Evolutionary conservation across 371 early-diverging fungal species (phyloP).

Genomic region (Parasitella parasitica): DNA sequence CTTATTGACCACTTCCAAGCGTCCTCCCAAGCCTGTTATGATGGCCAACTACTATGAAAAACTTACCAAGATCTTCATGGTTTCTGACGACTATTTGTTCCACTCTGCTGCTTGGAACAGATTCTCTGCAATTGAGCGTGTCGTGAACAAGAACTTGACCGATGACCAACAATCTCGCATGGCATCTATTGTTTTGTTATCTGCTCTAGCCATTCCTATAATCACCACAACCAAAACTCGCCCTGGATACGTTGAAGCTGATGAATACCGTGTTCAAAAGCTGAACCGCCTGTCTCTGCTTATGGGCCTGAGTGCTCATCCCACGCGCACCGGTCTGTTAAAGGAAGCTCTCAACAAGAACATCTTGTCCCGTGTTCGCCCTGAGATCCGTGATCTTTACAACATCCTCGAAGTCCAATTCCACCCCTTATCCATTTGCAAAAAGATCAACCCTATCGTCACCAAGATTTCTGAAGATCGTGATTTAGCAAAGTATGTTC

Average conservation of each 20-base stretch:
- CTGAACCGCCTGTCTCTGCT: slow-evolving; percentile 83
- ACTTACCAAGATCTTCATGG: slow-evolving; percentile 92
- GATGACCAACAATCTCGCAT: slow-evolving; percentile 77
- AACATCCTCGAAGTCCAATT: slow-evolving; percentile 95
- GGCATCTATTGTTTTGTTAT: slow-evolving; percentile 90
- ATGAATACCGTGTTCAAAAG: slow-evolving; percentile 85
- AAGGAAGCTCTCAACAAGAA: slow-evolving; percentile 87
- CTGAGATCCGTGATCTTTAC: slow-evolving; percentile 91
- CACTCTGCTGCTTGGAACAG: slow-evolving; percentile 96
- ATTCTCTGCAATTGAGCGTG: slow-evolving; percentile 82
- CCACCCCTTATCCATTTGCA: slow-evolving; percentile 96
- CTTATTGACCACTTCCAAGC: slow-evolving; percentile 87
- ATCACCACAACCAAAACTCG: slow-evolving; percentile 80
- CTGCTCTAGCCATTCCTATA: slow-evolving; percentile 90
- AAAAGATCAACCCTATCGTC: slow-evolving; percentile 89
- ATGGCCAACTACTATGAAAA: slow-evolving; percentile 98
- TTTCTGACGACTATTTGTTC: slow-evolving; percentile 95
- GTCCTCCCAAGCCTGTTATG: slow-evolving; percentile 89
- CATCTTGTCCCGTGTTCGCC: slow-evolving; percentile 83
- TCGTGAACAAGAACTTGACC: slow-evolving; percentile 67
- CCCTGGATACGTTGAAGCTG: slow-evolving; percentile 65
- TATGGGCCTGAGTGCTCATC: slow-evolving; percentile 81
- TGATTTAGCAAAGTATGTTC: slow-evolving; percentile 85
- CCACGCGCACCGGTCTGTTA: slow-evolving; percentile 88
- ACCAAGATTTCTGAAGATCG: slow-evolving; percentile 68